Evolutionary conservation across 371 early-diverging fungal genomes (phyloP).

Genomic region (Dichotomocladium elegans): DNA sequence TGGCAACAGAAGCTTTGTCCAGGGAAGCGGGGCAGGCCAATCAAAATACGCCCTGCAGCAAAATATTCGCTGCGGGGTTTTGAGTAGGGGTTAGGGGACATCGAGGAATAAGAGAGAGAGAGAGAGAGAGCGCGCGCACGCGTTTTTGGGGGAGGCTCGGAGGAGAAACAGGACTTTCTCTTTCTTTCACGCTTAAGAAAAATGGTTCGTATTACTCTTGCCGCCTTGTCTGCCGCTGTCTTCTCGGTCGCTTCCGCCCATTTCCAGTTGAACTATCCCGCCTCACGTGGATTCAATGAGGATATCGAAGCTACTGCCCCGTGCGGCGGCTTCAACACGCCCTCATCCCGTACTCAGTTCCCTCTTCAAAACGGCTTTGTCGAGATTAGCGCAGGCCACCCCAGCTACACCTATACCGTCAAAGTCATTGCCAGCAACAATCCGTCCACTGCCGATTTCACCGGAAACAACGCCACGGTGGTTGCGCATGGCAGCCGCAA

Average conservation of each 20-base stretch:
- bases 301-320: conserved; percentile 45
- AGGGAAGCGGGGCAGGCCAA: background rate
- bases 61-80: conserved; percentile 7
- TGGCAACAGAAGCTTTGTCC: background rate
- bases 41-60: background rate
- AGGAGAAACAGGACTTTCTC: background rate
- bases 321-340: conserved; percentile 47
- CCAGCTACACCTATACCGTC: conserved; percentile 38
- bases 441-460: conserved; percentile 39
- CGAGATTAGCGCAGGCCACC: conserved; percentile 47
- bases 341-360: conserved; percentile 34
- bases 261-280: conserved; percentile 47
- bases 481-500: conserved; percentile 26
- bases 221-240: background rate
- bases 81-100: too few species aligned
- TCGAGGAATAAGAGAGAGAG: too few species aligned
- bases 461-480: conserved; percentile 7
- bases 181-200: background rate
- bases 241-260: conserved; percentile 32
- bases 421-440: conserved; percentile 36
- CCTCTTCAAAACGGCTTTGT: conserved; percentile 49
- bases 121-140: too few species aligned
- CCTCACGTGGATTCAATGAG: conserved; percentile 51
- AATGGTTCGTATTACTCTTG: conserved; percentile 6
- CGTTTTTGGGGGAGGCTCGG: background rate